Conservation (phyloP, 371 early-diverging fungal species). For the Syncephalis plumigaleata region DNA sequence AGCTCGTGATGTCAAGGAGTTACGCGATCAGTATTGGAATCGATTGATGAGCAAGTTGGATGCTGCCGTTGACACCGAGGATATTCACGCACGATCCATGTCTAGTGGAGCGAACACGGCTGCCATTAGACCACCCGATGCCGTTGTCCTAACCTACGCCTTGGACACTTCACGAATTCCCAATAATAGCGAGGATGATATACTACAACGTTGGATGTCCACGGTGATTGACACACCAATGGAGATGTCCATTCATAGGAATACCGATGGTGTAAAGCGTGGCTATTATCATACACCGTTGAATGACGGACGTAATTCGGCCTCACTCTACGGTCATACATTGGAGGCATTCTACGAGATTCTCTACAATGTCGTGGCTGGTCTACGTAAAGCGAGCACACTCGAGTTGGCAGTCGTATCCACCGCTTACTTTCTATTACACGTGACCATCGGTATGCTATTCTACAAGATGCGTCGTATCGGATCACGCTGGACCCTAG, state of each 20-base stretch:
- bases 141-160: no score
- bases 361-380: background rate
- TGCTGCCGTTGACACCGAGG: no score
- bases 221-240: background rate
- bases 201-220: background rate
- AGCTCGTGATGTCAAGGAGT: no score
- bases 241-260: background rate
- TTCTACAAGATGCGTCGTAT: constrained; percentile 74
- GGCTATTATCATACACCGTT: background rate
- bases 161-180: no score
- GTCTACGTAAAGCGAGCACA: constrained; percentile 30
- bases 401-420: constrained; percentile 66
- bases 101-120: no score
- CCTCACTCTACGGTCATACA: background rate
- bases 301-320: background rate
- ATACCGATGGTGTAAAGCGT: background rate
- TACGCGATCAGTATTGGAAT: no score
- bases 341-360: background rate
- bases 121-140: no score
- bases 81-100: no score
- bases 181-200: background rate
- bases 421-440: constrained; percentile 71
- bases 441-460: constrained; percentile 60
- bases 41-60: no score
- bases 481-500: constrained; percentile 70